Percentiles rank a stretch among this genome's conserved stretches.
phyloP scores from a whole-genome alignment of 352 stramenopile species.

The Pythium myriotylum region DNA sequence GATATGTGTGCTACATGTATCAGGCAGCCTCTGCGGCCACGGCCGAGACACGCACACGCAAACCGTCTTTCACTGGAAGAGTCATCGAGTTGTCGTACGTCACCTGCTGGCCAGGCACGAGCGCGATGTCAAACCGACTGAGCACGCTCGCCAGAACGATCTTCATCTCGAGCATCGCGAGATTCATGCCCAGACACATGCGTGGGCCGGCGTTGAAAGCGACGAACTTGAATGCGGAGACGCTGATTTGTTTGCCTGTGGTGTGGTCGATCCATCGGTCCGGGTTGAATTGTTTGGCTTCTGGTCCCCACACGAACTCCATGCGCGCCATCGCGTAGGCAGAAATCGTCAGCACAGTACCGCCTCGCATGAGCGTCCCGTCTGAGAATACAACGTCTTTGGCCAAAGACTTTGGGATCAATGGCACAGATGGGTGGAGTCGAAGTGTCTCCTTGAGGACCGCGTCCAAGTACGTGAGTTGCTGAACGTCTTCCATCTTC shows the following conservation, averaged over 20 bases:
- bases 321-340: constrained; percentile 37
- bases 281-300: constrained; percentile 38
- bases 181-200: too few species aligned
- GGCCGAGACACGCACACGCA: constrained; percentile 6
- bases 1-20: background rate
- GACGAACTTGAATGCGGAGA: constrained; percentile 10
- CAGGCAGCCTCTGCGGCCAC: background rate
- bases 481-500: constrained; percentile 16
- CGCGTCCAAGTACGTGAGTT: constrained; percentile 30
- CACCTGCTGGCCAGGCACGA: constrained; percentile 12
- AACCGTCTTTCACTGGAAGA: constrained; percentile 18
- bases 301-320: constrained; percentile 32
- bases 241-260: constrained; percentile 15
- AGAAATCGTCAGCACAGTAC: constrained; percentile 27
- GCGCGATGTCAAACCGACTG: constrained; percentile 37
- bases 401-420: constrained; percentile 34
- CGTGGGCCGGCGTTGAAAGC: too few species aligned
- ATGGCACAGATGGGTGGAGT: constrained; percentile 62
- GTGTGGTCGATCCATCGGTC: constrained; percentile 35
- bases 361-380: constrained; percentile 36
- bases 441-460: constrained; percentile 58
- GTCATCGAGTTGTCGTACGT: constrained; percentile 33
- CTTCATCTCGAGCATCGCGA: constrained; percentile 63
- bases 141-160: constrained; percentile 43
- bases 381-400: constrained; percentile 41